phyloP scores from a whole-genome alignment of 1,139 yeast genomes.

The Fermentozyma sake region DNA sequence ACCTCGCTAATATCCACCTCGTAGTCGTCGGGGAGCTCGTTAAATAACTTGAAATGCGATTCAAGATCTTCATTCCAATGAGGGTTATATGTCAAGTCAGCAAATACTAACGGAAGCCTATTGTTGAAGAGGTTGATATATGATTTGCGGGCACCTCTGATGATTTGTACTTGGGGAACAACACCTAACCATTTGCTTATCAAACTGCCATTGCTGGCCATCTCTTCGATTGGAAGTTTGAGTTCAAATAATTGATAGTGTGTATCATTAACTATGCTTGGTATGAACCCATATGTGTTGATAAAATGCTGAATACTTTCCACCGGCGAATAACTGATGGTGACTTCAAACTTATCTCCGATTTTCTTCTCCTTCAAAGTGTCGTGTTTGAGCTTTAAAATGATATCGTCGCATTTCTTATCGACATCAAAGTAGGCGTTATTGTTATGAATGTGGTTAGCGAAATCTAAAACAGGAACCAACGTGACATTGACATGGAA shows the following conservation, averaged over 20 bases:
- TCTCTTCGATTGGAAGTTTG: conserved; percentile 5
- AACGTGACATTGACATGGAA: conserved; percentile 50
- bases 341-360: conserved; percentile 28
- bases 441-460: conserved; percentile 46
- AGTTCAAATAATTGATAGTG: conserved; percentile 9
- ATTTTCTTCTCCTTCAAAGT: conserved; percentile 6
- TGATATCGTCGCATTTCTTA: conserved; percentile 38
- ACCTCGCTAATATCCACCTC: conserved; percentile 10
- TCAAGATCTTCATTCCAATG: conserved; percentile 11
- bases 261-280: conserved; percentile 14
- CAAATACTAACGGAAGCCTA: no score
- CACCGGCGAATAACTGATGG: conserved; percentile 45
- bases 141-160: no score
- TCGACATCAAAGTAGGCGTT: conserved; percentile 66
- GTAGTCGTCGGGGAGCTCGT: conserved; percentile 9
- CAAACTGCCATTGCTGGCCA: conserved; percentile 6
- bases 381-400: conserved; percentile 28
- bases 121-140: no score
- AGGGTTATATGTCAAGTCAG: conserved; percentile 13
- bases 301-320: conserved; percentile 46
- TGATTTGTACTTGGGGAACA: conserved; percentile 10
- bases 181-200: conserved; percentile 17
- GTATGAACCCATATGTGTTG: conserved; percentile 58
- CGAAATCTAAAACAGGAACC: conserved; percentile 67
- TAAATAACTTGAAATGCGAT: no score